phyloP scores from a whole-genome alignment of 2,329 filamentous ascomycete species.

The Colletotrichum melonis region DNA sequence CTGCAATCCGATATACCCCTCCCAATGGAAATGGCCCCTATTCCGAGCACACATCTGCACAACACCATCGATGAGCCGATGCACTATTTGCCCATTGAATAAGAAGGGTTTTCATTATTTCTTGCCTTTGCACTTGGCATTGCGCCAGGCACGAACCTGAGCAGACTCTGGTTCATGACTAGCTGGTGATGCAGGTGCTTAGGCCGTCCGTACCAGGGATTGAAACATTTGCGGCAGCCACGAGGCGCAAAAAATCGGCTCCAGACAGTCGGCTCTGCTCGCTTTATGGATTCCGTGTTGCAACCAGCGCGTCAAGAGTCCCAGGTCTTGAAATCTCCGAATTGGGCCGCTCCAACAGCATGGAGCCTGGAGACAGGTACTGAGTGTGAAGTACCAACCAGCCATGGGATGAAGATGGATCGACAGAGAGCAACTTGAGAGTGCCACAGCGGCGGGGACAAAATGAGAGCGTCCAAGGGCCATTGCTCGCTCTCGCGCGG shows the following conservation, averaged over 20 bases:
- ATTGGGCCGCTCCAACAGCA: constrained; percentile 25
- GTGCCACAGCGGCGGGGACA: constrained; percentile 17
- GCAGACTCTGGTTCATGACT: background rate
- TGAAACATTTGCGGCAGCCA: constrained; percentile 22
- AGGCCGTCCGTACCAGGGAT: background rate
- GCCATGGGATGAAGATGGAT: constrained; percentile 28
- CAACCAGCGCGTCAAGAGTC: constrained; percentile 17
- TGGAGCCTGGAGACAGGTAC: constrained; percentile 29
- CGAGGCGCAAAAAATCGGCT: constrained; percentile 4
- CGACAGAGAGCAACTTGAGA: constrained; percentile 23
- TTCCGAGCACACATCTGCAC: constrained; percentile 22
- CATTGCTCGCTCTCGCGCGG: constrained; percentile 25
- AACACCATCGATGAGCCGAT: background rate
- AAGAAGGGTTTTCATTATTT: constrained; percentile 16
- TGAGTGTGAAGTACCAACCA: constrained; percentile 15
- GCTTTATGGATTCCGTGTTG: constrained; percentile 19
- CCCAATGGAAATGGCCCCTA: constrained; percentile 24
- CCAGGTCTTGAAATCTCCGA: constrained; percentile 33
- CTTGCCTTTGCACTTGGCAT: background rate
- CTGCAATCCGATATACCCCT: constrained; percentile 49
- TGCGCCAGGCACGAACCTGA: background rate
- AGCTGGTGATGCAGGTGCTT: background rate
- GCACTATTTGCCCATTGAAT: constrained; percentile 15
- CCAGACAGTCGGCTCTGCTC: constrained; percentile 17
- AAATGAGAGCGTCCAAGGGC: constrained; percentile 25